Evolutionary conservation across 495 filamentous ascomycete species (phyloP).

Genomic region (Tuber melanosporum): DNA sequence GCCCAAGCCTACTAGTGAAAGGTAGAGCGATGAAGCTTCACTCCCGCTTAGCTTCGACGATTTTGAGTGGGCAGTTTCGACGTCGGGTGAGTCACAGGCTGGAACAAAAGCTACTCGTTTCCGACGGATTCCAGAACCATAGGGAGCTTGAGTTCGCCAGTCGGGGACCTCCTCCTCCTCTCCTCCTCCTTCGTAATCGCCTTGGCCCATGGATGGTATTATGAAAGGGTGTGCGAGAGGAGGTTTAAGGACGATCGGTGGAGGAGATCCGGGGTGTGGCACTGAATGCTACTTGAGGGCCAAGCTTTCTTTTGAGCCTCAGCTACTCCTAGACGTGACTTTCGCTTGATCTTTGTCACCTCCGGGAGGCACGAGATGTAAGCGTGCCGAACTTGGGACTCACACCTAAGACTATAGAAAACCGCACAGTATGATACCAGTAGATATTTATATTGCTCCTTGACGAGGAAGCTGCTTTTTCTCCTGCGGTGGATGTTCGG

Average conservation of each 20-base stretch:
- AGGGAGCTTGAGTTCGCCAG: slow-evolving; percentile 45
- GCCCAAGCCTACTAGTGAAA: slow-evolving; percentile 29
- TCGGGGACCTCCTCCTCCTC: slow-evolving; percentile 17
- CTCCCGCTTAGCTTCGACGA: slow-evolving; percentile 21
- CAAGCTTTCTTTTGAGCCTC: not conserved
- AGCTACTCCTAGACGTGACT: not conserved
- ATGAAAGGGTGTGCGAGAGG: not conserved
- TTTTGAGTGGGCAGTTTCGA: not conserved
- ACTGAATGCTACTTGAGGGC: not conserved
- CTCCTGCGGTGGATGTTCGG: not conserved
- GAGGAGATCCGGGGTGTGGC: not conserved
- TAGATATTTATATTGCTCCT: not conserved
- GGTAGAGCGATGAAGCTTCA: slow-evolving; percentile 26
- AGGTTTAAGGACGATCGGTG: not conserved
- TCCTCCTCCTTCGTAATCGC: not conserved
- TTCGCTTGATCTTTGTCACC: not conserved
- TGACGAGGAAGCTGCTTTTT: not conserved
- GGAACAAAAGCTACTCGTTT: slow-evolving; percentile 77
- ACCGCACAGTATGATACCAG: not conserved
- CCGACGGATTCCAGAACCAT: slow-evolving; percentile 69
- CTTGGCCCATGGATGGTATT: not conserved
- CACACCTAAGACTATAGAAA: not conserved
- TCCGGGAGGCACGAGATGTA: not conserved
- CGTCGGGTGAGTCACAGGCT: slow-evolving; percentile 46
- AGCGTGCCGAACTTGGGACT: not conserved